These are phyloP conservation scores for Fonsecaea pugnacius DNA, from an alignment of 2,329 filamentous ascomycete genomes.

Conservation along the genomic window DNA sequence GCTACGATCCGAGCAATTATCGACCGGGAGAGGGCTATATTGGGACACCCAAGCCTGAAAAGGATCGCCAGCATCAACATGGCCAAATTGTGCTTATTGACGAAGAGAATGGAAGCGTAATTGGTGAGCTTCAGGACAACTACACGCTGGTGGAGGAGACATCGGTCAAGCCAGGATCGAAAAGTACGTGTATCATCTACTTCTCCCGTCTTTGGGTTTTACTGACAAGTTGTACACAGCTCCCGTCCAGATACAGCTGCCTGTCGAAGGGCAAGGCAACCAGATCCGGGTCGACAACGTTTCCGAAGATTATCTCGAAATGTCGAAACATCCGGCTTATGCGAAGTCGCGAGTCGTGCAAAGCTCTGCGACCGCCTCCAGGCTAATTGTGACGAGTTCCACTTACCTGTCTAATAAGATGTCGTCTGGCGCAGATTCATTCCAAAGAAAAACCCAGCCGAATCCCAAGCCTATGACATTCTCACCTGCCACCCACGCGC, in stretches of 20 bases:
- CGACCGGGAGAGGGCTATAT: constrained; percentile 79
- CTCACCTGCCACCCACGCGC: constrained; percentile 78
- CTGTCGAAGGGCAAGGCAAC: constrained; percentile 52
- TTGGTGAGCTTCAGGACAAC: constrained; percentile 84
- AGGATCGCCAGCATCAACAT: constrained; percentile 45
- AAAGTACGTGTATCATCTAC: constrained; percentile 62
- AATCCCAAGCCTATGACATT: constrained; percentile 83
- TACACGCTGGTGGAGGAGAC: constrained; percentile 79
- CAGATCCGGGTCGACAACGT: constrained; percentile 54
- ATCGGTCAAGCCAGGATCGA: constrained; percentile 80
- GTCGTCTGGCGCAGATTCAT: constrained; percentile 75
- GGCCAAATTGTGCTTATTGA: constrained; percentile 91
- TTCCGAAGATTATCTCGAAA: constrained; percentile 67
- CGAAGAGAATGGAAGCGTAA: constrained; percentile 93
- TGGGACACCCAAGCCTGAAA: constrained; percentile 39
- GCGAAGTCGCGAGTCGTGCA: constrained; percentile 83
- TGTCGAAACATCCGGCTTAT: constrained; percentile 88
- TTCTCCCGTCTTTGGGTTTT: background rate
- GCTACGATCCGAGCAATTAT: constrained; percentile 82
- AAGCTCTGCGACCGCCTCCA: constrained; percentile 83
- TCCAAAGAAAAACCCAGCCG: constrained; percentile 79
- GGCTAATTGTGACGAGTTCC: constrained; percentile 87
- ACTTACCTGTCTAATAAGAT: constrained; percentile 77
- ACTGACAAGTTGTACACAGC: constrained; percentile 43
- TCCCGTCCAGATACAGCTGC: constrained; percentile 55